phyloP scores from a whole-genome alignment of 192 early-diverging fungal species.

The Coemansia furcata region DNA sequence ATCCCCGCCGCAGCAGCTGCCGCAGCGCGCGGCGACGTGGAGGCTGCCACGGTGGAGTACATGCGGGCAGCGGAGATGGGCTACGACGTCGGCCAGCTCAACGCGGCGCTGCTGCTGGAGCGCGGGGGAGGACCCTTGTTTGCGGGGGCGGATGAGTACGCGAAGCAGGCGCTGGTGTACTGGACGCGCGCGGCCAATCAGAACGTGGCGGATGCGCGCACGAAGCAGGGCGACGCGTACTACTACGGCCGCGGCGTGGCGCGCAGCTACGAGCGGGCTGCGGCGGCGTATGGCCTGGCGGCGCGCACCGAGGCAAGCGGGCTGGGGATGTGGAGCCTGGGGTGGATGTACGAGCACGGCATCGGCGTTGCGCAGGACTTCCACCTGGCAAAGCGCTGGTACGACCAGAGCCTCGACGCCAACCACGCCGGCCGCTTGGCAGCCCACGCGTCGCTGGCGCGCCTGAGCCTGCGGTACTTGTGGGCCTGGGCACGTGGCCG shows the following conservation, averaged over 20 bases:
- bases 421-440: constrained; percentile 82
- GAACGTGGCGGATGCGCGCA: constrained; percentile 81
- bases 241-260: constrained; percentile 76
- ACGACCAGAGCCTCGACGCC: constrained; percentile 75
- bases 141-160: background rate
- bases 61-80: constrained; percentile 88
- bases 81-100: constrained; percentile 81
- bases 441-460: constrained; percentile 69
- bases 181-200: constrained; percentile 97
- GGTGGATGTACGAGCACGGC: constrained; percentile 95
- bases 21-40: constrained; percentile 61
- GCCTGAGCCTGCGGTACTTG: constrained; percentile 64
- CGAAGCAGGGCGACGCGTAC: constrained; percentile 93
- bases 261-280: constrained; percentile 70
- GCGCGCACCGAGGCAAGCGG: constrained; percentile 71
- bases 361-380: constrained; percentile 88
- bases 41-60: constrained; percentile 71
- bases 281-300: constrained; percentile 78
- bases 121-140: constrained; percentile 14
- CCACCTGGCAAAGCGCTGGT: constrained; percentile 89
- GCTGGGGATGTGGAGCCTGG: constrained; percentile 95
- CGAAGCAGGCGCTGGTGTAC: constrained; percentile 71
- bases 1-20: constrained; percentile 59
- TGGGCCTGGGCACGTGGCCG: constrained; percentile 63
- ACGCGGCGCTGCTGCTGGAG: constrained; percentile 90